These are phyloP conservation scores for Cladosporium velox DNA, from an alignment of 2,329 filamentous ascomycete species.

Conservation along the genomic window DNA sequence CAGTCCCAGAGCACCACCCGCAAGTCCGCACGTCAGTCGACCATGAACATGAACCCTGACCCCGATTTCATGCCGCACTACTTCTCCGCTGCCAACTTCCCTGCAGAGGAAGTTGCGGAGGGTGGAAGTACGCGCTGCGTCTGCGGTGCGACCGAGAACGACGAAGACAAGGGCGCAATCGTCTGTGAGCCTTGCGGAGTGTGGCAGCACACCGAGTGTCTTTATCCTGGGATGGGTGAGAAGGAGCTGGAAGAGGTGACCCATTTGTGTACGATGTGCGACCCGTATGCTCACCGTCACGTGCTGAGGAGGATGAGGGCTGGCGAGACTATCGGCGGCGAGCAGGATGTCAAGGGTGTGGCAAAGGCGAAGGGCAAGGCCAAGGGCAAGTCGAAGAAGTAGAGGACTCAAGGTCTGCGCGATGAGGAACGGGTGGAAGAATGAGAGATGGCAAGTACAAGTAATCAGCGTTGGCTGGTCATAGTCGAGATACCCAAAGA, in stretches of 20 bases:
- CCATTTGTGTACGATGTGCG: constrained; percentile 9
- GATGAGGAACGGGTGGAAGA: background rate
- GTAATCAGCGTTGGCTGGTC: background rate
- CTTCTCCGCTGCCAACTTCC: constrained; percentile 25
- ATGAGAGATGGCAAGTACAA: background rate
- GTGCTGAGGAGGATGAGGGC: constrained; percentile 4
- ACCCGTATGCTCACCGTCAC: constrained; percentile 7
- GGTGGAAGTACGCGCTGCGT: constrained; percentile 32
- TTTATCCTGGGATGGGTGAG: constrained; percentile 14
- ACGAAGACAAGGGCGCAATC: constrained; percentile 29
- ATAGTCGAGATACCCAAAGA: background rate
- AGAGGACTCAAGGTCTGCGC: background rate
- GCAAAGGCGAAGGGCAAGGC: background rate
- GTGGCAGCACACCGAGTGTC: constrained; percentile 36
- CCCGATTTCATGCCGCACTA: constrained; percentile 33
- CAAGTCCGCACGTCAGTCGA: background rate
- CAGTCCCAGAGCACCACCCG: constrained; percentile 2
- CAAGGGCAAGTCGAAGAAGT: background rate
- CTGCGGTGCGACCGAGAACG: constrained; percentile 27
- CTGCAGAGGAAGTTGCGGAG: constrained; percentile 20
- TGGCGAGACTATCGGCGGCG: background rate
- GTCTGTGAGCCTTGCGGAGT: constrained; percentile 32
- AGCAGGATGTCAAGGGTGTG: background rate
- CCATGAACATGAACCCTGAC: constrained; percentile 22
- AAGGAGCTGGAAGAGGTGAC: background rate